phyloP scores from a whole-genome alignment of 768 basidiomycete species.

The Russula olivacea region DNA sequence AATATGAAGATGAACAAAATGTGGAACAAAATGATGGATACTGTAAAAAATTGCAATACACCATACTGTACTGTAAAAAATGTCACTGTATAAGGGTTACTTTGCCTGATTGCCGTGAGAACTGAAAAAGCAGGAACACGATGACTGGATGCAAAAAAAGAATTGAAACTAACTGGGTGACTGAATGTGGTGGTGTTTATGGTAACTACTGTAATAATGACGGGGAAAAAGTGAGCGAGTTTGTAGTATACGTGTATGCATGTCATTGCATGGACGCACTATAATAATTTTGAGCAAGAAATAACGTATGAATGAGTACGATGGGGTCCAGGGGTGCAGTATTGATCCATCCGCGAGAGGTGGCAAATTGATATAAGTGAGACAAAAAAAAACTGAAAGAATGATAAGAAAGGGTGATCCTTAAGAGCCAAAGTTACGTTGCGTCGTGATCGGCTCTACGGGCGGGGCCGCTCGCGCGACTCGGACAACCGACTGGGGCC shows the following conservation, averaged over 20 bases:
- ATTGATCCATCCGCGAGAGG: background rate
- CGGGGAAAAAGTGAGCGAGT: background rate
- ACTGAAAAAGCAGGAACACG: background rate
- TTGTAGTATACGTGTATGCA: background rate
- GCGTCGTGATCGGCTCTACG: background rate
- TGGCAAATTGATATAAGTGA: background rate
- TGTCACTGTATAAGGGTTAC: background rate
- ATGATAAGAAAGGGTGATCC: background rate
- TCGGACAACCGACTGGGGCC: background rate
- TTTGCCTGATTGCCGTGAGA: background rate
- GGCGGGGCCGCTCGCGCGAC: background rate
- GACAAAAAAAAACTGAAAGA: background rate
- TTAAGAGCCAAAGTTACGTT: background rate
- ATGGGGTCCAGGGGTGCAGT: background rate
- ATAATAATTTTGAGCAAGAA: background rate
- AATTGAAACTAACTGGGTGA: background rate
- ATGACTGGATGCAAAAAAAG: background rate
- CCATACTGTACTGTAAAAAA: background rate
- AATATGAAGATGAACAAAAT: background rate
- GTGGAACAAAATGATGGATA: background rate
- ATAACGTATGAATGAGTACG: constrained; percentile 8
- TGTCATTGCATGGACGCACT: too few relatives aligned
- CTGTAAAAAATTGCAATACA: background rate
- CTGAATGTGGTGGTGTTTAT: background rate
- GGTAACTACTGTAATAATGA: background rate